A percentile compares a stretch with the other conserved stretches of the same genome.
Conservation (phyloP, 768 basidiomycete genomes). For the Paxillus rubicundulus region DNA sequence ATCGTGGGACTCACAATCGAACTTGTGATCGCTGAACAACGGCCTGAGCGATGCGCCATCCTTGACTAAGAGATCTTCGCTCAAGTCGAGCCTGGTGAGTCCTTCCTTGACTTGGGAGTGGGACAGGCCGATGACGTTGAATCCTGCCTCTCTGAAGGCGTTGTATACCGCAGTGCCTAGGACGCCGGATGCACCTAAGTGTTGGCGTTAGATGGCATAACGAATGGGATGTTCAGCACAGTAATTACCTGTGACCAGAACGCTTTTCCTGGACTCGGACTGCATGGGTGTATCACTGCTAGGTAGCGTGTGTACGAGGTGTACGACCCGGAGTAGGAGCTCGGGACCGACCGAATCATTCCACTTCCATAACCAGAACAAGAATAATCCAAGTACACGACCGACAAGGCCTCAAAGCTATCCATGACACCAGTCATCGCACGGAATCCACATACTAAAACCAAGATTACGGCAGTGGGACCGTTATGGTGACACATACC, state of each 20-base stretch:
- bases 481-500: too few species aligned
- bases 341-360: too few species aligned
- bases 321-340: too few species aligned
- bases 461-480: too few species aligned
- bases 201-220: conserved; percentile 10
- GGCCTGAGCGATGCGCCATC: conserved; percentile 44
- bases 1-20: conserved; percentile 57
- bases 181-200: conserved; percentile 84
- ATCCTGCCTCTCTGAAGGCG: conserved; percentile 51
- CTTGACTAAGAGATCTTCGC: conserved; percentile 37
- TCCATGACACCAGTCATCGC: too few species aligned
- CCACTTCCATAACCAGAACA: too few species aligned
- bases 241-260: conserved; percentile 55
- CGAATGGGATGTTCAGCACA: not conserved
- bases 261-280: conserved; percentile 37
- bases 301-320: not conserved
- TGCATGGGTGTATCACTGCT: too few species aligned
- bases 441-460: too few species aligned
- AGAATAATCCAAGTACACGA: too few species aligned
- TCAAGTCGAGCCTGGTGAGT: conserved; percentile 64
- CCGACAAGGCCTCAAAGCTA: too few species aligned
- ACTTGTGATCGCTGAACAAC: conserved; percentile 56
- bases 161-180: conserved; percentile 77
- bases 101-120: conserved; percentile 60
- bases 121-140: conserved; percentile 66